These are phyloP conservation scores for Platanthera guangdongensis DNA, from an alignment of 106 monocot genomes.

Conservation along the genomic window DNA sequence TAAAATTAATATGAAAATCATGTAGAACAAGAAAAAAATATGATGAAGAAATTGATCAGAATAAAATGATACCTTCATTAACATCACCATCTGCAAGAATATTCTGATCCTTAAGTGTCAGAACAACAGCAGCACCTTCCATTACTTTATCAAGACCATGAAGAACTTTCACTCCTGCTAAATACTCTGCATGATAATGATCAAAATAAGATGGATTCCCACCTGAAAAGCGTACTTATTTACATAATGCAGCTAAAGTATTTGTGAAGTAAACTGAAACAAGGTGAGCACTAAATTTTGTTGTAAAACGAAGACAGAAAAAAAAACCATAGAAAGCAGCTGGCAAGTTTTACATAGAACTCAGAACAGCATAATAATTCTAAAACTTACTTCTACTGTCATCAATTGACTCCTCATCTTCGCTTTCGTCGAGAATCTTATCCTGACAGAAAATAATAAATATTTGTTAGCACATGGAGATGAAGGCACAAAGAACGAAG, in stretches of 20 bases:
- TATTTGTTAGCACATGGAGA: too few species aligned
- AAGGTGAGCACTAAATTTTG: background rate
- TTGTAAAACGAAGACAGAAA: background rate
- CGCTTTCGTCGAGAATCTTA: constrained; percentile 54
- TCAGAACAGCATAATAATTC: constrained; percentile 1
- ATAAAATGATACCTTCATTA: constrained; percentile 57
- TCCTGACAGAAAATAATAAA: constrained; percentile 44
- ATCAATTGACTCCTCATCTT: constrained; percentile 42
- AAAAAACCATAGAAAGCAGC: background rate
- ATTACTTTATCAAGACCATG: constrained; percentile 96
- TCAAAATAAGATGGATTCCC: background rate
- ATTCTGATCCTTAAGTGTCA: constrained; percentile 91
- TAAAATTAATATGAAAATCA: background rate
- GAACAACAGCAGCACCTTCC: constrained; percentile 91
- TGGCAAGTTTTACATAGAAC: background rate
- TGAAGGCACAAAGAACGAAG: too few species aligned
- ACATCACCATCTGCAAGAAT: constrained; percentile 82
- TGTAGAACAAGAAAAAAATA: background rate
- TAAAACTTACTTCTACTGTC: constrained; percentile 25
- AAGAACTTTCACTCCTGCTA: constrained; percentile 87
- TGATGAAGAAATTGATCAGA: background rate
- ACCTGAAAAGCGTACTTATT: background rate
- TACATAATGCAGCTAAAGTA: background rate
- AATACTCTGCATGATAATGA: constrained; percentile 42
- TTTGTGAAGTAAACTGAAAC: background rate